phyloP scores from a whole-genome alignment of 495 filamentous ascomycete species.

The Daldinia childiae region DNA sequence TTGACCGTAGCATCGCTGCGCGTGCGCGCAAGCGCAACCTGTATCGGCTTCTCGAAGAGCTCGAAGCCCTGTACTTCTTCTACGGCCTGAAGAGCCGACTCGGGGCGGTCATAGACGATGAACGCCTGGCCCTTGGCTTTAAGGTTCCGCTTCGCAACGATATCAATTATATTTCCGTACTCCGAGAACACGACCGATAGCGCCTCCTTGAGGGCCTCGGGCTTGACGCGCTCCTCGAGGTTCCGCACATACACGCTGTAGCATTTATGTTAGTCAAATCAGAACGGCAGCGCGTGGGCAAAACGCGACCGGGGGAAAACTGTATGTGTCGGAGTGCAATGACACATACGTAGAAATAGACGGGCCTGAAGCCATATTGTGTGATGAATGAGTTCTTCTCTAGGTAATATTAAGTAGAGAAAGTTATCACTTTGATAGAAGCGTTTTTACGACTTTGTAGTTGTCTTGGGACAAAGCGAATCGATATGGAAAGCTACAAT shows the following conservation, averaged over 20 bases:
- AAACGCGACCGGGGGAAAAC: background rate
- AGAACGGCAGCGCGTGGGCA: background rate
- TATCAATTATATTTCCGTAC: conserved; percentile 89
- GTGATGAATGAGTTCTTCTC: background rate
- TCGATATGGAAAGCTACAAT: background rate
- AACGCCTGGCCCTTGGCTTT: conserved; percentile 97
- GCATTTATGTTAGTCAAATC: conserved; percentile 38
- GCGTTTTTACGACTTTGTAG: background rate
- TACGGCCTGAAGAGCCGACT: conserved; percentile 80
- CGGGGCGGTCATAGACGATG: conserved; percentile 84
- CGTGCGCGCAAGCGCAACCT: conserved; percentile 83
- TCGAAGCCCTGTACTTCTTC: conserved; percentile 94
- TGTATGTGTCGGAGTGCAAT: conserved; percentile 71
- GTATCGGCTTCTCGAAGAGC: conserved; percentile 92
- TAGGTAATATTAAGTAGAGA: background rate
- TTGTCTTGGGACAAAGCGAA: conserved; percentile 6
- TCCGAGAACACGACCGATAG: conserved; percentile 85
- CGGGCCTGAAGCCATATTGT: conserved; percentile 53
- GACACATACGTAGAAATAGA: conserved; percentile 70
- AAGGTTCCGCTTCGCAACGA: conserved; percentile 91
- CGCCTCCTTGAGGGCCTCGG: conserved; percentile 76
- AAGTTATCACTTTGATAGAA: conserved; percentile 3
- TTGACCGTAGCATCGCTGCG: conserved; percentile 88
- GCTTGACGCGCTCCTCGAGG: conserved; percentile 91
- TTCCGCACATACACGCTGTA: conserved; percentile 81